These are phyloP conservation scores for Incumbomyces delicatus DNA, from an alignment of 2,329 filamentous ascomycete species.

Conservation along the genomic window DNA sequence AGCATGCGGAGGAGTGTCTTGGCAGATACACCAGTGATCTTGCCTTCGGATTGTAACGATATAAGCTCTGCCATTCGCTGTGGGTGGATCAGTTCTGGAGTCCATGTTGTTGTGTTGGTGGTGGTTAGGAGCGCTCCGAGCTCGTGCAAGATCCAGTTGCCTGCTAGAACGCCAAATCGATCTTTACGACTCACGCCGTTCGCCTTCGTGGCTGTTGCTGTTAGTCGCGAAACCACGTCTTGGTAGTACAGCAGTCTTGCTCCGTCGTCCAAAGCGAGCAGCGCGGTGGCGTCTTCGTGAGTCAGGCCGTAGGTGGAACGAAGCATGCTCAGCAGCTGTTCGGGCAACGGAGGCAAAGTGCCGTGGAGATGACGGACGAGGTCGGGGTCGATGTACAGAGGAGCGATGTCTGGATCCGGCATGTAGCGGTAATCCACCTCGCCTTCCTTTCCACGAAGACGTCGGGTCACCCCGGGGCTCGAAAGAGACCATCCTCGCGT, in stretches of 20 bases:
- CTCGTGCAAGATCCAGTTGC: conserved; percentile 68
- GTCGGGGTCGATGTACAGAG: conserved; percentile 63
- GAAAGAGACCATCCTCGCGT: conserved; percentile 89
- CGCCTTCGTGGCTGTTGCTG: conserved; percentile 23
- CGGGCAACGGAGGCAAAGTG: conserved; percentile 62
- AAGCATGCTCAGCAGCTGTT: conserved; percentile 56
- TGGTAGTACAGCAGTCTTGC: conserved; percentile 70
- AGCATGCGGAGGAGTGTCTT: conserved; percentile 50
- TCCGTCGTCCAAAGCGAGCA: conserved; percentile 69
- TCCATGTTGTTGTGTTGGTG: conserved; percentile 36
- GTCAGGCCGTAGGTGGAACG: conserved; percentile 57
- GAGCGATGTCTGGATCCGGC: conserved; percentile 85
- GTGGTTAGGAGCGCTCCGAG: conserved; percentile 55
- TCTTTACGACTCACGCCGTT: too few relatives aligned
- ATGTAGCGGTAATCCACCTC: conserved; percentile 98
- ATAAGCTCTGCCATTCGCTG: conserved; percentile 37
- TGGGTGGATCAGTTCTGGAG: conserved; percentile 30
- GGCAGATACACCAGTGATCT: conserved; percentile 46
- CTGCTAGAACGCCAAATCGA: conserved; percentile 39
- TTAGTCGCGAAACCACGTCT: conserved; percentile 31
- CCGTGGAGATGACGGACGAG: conserved; percentile 55
- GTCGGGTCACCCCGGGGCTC: conserved; percentile 61
- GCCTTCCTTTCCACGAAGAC: conserved; percentile 83
- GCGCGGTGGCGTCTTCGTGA: conserved; percentile 70
- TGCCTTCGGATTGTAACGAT: conserved; percentile 32